A percentile compares a stretch with the other conserved stretches of the same genome.
Evolutionary conservation across 2,329 filamentous ascomycete species (phyloP).

Genomic region (Xylaria polymorpha): DNA sequence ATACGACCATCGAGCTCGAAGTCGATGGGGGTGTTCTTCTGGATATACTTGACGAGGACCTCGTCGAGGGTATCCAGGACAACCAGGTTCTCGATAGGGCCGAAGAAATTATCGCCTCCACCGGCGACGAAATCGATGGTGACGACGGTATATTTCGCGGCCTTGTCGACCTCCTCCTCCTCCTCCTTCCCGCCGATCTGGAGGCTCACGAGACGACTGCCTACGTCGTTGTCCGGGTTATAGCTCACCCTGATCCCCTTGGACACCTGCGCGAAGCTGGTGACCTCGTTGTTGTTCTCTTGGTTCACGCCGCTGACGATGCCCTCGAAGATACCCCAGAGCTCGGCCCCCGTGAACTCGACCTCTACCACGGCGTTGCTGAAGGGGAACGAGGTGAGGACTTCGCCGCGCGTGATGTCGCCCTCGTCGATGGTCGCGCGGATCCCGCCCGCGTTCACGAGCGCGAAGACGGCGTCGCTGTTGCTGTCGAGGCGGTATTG

Average conservation of each 20-base stretch:
- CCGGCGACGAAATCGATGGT: constrained; percentile 72
- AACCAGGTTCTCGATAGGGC: constrained; percentile 50
- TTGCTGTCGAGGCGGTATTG: constrained; percentile 66
- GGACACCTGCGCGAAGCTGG: constrained; percentile 71
- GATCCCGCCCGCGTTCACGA: constrained; percentile 73
- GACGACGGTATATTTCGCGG: constrained; percentile 65
- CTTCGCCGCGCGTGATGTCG: constrained; percentile 70
- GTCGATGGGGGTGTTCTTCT: constrained; percentile 60
- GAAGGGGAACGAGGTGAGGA: constrained; percentile 74
- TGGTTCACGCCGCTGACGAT: constrained; percentile 66
- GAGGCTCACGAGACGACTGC: constrained; percentile 64
- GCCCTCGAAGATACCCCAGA: constrained; percentile 70
- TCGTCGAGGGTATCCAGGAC: constrained; percentile 63
- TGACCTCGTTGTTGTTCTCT: constrained; percentile 63
- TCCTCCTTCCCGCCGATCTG: constrained; percentile 62
- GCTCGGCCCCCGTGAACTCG: constrained; percentile 61
- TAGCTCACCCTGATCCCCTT: constrained; percentile 67
- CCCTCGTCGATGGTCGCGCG: constrained; percentile 72
- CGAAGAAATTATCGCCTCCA: constrained; percentile 72
- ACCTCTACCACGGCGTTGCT: constrained; percentile 73
- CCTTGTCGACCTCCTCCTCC: constrained; percentile 60
- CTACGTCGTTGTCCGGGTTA: constrained; percentile 62
- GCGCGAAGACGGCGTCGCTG: constrained; percentile 62
- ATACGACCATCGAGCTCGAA: constrained; percentile 63
- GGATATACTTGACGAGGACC: constrained; percentile 62